Percentiles rank a stretch among this genome's conserved stretches.
Evolutionary conservation across 345 rosid genomes (phyloP).

Genomic region (Clausena lansium): DNA sequence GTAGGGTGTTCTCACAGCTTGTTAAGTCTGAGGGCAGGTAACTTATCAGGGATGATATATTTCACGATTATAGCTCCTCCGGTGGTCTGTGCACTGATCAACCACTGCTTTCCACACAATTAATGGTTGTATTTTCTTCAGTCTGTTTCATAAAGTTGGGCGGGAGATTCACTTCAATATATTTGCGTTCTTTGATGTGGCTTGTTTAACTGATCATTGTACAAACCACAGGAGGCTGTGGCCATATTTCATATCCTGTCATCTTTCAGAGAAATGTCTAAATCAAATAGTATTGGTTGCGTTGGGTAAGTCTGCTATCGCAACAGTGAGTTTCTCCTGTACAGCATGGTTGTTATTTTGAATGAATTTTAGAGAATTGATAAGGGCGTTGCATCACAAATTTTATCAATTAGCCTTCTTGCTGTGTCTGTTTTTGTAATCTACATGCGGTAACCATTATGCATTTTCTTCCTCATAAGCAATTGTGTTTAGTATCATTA

Average conservation of each 20-base stretch:
- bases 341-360: constrained; percentile 8
- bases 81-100: constrained; percentile 9
- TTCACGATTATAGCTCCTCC: not conserved
- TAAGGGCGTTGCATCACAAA: not conserved
- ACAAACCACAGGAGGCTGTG: constrained; percentile 4
- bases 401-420: constrained; percentile 10
- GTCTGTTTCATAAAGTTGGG: constrained; percentile 3
- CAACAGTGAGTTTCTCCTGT: not conserved
- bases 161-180: not conserved
- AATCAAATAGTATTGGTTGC: not conserved
- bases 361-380: not conserved
- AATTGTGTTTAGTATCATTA: not conserved
- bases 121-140: not conserved
- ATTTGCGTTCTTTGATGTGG: not conserved
- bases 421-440: not conserved
- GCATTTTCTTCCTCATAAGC: not conserved
- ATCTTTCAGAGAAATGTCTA: not conserved
- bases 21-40: constrained; percentile 80
- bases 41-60: not conserved
- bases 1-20: constrained; percentile 82
- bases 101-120: not conserved
- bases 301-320: not conserved
- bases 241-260: not conserved
- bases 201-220: constrained; percentile 5
- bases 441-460: not conserved